A percentile compares a stretch with the other conserved stretches of the same genome.
Evolutionary conservation across 1,284 basidiomycete species (phyloP).

Genomic region (Leccinum subrobustum): DNA sequence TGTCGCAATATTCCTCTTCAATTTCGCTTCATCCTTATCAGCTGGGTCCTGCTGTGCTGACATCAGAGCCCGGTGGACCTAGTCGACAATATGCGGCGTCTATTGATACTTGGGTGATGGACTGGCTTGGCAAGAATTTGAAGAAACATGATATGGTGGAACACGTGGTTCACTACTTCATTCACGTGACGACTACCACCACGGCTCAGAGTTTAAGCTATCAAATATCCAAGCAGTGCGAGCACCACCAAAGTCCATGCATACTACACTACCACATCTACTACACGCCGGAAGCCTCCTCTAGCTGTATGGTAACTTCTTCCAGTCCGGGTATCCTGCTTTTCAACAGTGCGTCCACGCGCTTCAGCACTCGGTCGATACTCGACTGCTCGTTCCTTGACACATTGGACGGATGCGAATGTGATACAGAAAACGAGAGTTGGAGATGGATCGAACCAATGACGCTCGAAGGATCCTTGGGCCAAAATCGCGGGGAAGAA

Average conservation of each 20-base stretch:
- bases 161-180: background rate
- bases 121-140: background rate
- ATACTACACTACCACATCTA: conserved; percentile 7
- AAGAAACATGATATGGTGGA: background rate
- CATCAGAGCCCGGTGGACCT: conserved; percentile 12
- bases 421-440: conserved; percentile 47
- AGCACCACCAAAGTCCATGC: conserved; percentile 13
- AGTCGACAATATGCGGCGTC: background rate
- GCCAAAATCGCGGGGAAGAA: conserved; percentile 90
- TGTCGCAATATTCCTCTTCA: conserved; percentile 31
- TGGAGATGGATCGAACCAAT: conserved; percentile 92
- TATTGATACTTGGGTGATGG: background rate
- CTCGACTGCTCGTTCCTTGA: conserved; percentile 51
- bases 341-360: conserved; percentile 72
- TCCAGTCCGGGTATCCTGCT: conserved; percentile 75
- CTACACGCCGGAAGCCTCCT: conserved; percentile 31
- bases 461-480: conserved; percentile 83
- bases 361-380: conserved; percentile 70
- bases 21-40: conserved; percentile 30
- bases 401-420: conserved; percentile 48
- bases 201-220: conserved; percentile 17
- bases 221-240: conserved; percentile 9
- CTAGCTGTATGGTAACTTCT: conserved; percentile 87
- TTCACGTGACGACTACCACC: background rate
- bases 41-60: conserved; percentile 12